phyloP scores from a whole-genome alignment of 306 rosid genomes.

The Hippophae rhamnoides region DNA sequence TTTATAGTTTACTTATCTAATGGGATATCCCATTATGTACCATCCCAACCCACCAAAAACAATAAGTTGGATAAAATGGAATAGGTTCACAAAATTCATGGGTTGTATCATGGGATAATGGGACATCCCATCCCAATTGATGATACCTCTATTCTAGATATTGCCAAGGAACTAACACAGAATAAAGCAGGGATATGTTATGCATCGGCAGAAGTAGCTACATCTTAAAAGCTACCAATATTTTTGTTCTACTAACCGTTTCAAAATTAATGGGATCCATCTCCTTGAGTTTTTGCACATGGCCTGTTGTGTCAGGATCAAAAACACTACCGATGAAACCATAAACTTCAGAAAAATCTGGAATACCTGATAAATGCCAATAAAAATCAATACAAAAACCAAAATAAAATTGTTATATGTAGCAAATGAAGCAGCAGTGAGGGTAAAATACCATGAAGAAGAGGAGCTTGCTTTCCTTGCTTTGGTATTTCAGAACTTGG shows the following conservation, averaged over 20 bases:
- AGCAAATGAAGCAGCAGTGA: neutral
- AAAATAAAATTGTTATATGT: slow-evolving; percentile 2
- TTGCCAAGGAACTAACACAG: neutral
- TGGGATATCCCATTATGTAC: no score
- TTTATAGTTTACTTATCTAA: no score
- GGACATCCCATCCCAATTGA: neutral
- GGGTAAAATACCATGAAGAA: slow-evolving; percentile 48
- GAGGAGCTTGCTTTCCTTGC: slow-evolving; percentile 46
- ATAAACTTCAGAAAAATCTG: slow-evolving; percentile 85
- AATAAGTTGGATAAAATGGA: no score
- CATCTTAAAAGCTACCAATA: slow-evolving; percentile 7
- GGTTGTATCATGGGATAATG: no score
- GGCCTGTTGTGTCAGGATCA: slow-evolving; percentile 71
- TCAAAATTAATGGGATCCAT: slow-evolving; percentile 95
- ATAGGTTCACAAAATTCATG: no score
- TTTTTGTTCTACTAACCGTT: slow-evolving; percentile 55
- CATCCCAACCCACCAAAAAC: no score
- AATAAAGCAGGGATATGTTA: no score
- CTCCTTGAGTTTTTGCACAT: slow-evolving; percentile 74
- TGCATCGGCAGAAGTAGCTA: neutral
- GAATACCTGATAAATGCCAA: slow-evolving; percentile 47
- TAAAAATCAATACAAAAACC: neutral
- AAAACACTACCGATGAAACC: slow-evolving; percentile 87
- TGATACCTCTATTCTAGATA: neutral
- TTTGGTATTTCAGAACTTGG: slow-evolving; percentile 35